Evolutionary conservation across 2,329 filamentous ascomycete species (phyloP).

Genomic region (Arthrobotrys megalospora): DNA sequence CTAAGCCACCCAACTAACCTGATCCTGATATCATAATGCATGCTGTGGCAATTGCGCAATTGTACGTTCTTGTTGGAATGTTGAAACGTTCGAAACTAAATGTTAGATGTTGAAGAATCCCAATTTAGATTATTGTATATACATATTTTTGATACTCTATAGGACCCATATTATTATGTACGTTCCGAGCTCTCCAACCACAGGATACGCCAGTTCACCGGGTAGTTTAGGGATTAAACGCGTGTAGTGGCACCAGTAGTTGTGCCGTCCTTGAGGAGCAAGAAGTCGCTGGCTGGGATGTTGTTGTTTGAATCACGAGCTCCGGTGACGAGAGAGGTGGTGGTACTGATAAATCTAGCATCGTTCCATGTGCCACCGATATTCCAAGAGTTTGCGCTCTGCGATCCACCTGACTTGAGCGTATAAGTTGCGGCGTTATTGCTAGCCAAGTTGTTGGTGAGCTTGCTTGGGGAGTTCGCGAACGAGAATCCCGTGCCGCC

Average conservation of each 20-base stretch:
- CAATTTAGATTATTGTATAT: too few relatives aligned
- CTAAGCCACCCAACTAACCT: too few relatives aligned
- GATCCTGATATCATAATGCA: too few relatives aligned
- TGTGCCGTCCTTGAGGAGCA: constrained; percentile 67
- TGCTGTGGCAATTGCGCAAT: too few relatives aligned
- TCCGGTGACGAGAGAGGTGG: constrained; percentile 67
- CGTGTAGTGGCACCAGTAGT: constrained; percentile 68
- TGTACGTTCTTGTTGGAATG: too few relatives aligned
- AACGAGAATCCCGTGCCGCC: constrained; percentile 68
- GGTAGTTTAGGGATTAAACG: neutral
- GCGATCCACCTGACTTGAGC: constrained; percentile 63
- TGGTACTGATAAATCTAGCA: constrained; percentile 67
- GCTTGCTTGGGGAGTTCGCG: constrained; percentile 65
- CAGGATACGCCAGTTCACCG: neutral
- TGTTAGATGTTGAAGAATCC: too few relatives aligned
- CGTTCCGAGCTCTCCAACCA: neutral
- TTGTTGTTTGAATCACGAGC: constrained; percentile 67
- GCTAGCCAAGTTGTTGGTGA: constrained; percentile 68
- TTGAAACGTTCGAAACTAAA: too few relatives aligned
- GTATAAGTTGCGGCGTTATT: constrained; percentile 65
- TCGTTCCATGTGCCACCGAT: constrained; percentile 67
- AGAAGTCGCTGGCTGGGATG: constrained; percentile 68
- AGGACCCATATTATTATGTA: neutral
- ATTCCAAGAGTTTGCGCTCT: constrained; percentile 70
- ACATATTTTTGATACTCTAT: too few relatives aligned